These are phyloP conservation scores for Penicillium freii DNA, from an alignment of 2,329 filamentous ascomycete species.

Conservation along the genomic window DNA sequence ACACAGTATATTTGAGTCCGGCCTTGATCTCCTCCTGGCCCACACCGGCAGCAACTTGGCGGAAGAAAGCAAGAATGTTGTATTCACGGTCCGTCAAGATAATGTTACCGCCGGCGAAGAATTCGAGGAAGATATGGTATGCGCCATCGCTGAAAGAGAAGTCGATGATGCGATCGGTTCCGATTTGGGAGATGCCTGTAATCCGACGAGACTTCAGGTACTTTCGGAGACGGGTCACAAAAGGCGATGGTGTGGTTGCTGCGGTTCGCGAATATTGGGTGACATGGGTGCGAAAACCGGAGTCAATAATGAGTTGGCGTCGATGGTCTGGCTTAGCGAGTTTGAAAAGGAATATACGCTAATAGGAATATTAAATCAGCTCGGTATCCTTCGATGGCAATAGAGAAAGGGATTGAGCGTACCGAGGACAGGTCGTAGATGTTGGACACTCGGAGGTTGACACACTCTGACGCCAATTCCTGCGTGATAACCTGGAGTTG, in stretches of 20 bases:
- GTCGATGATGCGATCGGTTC: conserved; percentile 90
- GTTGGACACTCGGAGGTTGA: conserved; percentile 80
- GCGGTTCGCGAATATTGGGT: conserved; percentile 88
- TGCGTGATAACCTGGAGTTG: conserved; percentile 79
- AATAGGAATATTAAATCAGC: not conserved
- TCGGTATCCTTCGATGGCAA: conserved; percentile 6
- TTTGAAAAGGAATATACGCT: conserved; percentile 91
- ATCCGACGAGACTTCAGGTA: conserved; percentile 82
- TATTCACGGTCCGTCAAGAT: conserved; percentile 83
- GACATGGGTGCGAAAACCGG: conserved; percentile 91
- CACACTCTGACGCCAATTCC: conserved; percentile 77
- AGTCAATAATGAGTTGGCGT: conserved; percentile 88
- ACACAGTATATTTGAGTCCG: conserved; percentile 74
- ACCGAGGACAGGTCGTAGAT: conserved; percentile 91
- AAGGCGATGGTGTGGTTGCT: conserved; percentile 76
- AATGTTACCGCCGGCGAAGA: conserved; percentile 94
- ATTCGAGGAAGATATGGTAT: conserved; percentile 86
- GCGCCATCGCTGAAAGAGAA: conserved; percentile 88
- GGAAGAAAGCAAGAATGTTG: conserved; percentile 76
- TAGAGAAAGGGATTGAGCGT: conserved; percentile 21
- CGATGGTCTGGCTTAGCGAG: conserved; percentile 87
- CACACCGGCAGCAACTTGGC: conserved; percentile 75
- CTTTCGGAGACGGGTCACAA: conserved; percentile 82
- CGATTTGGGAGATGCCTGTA: conserved; percentile 78
- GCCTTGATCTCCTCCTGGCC: conserved; percentile 80